Conservation (phyloP, 805 yeast species). For the Candida patagonica region DNA sequence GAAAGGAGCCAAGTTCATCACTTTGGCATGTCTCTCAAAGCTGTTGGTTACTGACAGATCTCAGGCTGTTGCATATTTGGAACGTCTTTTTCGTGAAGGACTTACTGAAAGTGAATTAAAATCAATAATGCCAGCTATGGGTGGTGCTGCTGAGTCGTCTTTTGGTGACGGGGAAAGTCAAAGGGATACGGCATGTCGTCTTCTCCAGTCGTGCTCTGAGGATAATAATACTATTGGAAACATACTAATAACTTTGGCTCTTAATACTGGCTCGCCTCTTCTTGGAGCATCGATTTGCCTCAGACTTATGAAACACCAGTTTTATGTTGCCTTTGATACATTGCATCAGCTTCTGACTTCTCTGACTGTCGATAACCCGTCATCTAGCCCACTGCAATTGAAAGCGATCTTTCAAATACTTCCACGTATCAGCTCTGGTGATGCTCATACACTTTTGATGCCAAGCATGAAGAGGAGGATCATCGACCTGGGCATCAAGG, state of each 20-base stretch:
- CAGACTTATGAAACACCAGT: background rate
- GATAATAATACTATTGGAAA: conserved; percentile 1
- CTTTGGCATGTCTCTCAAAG: conserved; percentile 3
- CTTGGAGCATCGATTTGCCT: conserved; percentile 10
- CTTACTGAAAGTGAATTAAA: background rate
- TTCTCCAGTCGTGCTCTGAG: background rate
- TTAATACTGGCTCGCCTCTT: conserved; percentile 9
- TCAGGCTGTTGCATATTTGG: background rate
- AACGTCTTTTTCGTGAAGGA: background rate
- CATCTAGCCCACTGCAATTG: conserved; percentile 1
- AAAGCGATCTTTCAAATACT: conserved; percentile 8
- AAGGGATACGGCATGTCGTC: background rate
- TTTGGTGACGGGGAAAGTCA: background rate
- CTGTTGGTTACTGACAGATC: background rate
- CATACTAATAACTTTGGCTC: conserved; percentile 6
- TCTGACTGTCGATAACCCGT: conserved; percentile 8
- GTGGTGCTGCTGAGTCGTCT: background rate
- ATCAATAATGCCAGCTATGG: background rate
- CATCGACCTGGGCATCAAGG: conserved; percentile 5
- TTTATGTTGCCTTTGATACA: conserved; percentile 1
- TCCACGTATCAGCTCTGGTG: background rate
- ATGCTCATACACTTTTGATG: no score
- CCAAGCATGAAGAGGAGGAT: conserved; percentile 9
- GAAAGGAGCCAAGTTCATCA: background rate
- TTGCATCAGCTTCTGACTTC: conserved; percentile 6